Conservation (phyloP, 768 basidiomycete species). For the Tephrocybe sp. region DNA sequence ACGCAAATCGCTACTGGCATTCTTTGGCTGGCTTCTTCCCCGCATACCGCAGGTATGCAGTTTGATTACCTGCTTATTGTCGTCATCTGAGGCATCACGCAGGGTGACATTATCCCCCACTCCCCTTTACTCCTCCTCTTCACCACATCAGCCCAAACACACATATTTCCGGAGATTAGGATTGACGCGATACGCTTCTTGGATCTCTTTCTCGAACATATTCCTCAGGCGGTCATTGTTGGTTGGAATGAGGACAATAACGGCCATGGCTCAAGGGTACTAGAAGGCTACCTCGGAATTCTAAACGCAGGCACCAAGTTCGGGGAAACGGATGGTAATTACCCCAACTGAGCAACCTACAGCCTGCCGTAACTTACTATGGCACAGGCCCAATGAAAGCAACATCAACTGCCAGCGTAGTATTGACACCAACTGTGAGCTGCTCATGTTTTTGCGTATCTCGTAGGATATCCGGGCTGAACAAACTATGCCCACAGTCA, state of each 20-base stretch:
- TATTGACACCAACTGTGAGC: slow-evolving; percentile 62
- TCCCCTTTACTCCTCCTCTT: slow-evolving; percentile 76
- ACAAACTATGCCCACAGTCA: slow-evolving; percentile 43
- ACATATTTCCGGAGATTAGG: slow-evolving; percentile 93
- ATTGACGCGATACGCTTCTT: slow-evolving; percentile 85
- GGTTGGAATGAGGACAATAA: slow-evolving; percentile 60
- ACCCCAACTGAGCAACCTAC: background rate
- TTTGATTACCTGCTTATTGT: background rate
- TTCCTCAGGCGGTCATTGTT: slow-evolving; percentile 63
- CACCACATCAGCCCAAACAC: slow-evolving; percentile 85
- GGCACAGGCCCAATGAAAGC: slow-evolving; percentile 38
- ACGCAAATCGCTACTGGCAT: slow-evolving; percentile 65
- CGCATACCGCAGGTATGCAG: slow-evolving; percentile 46
- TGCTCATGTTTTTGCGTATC: background rate
- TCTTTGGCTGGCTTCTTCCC: slow-evolving; percentile 73
- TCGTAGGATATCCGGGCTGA: background rate
- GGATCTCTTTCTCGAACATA: slow-evolving; percentile 65
- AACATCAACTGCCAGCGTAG: slow-evolving; percentile 62
- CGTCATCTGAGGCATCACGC: background rate
- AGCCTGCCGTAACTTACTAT: background rate
- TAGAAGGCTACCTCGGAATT: slow-evolving; percentile 82
- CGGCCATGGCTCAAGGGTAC: slow-evolving; percentile 58
- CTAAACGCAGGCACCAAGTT: slow-evolving; percentile 66
- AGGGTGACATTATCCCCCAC: slow-evolving; percentile 77
- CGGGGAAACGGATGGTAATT: slow-evolving; percentile 53